Percentiles rank a stretch among this genome's conserved stretches.
phyloP scores from a whole-genome alignment of 179 eudicot genomes.

The Carnegiea gigantea region DNA sequence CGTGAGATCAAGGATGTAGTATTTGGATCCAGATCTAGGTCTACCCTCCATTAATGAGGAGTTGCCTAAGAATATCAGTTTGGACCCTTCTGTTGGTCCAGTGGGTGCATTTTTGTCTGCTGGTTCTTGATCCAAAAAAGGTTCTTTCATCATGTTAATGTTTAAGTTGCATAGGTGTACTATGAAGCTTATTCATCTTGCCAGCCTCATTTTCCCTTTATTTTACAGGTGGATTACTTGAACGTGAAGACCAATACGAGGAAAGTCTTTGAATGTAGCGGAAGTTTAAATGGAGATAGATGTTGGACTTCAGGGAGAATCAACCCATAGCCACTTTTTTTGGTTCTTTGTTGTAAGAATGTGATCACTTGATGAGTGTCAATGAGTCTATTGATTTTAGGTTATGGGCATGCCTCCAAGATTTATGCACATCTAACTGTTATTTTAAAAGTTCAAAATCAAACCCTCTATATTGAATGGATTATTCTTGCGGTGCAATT shows the following conservation, averaged over 20 bases:
- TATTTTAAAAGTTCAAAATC: too few relatives aligned
- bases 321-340: slow-evolving; percentile 41
- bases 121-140: slow-evolving; percentile 80
- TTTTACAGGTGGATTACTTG: slow-evolving; percentile 75
- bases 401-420: not conserved
- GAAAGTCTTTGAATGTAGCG: slow-evolving; percentile 37
- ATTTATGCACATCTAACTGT: slow-evolving; percentile 16
- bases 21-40: slow-evolving; percentile 79
- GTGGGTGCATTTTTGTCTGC: slow-evolving; percentile 66
- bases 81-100: slow-evolving; percentile 76
- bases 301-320: slow-evolving; percentile 49
- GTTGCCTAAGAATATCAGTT: slow-evolving; percentile 31
- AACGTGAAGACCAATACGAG: slow-evolving; percentile 72
- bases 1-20: slow-evolving; percentile 70
- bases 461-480: not conserved
- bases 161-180: not conserved
- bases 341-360: slow-evolving; percentile 13
- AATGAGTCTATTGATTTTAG: slow-evolving; percentile 1
- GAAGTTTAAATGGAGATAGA: slow-evolving; percentile 43
- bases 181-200: slow-evolving; percentile 4
- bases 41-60: slow-evolving; percentile 55
- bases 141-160: slow-evolving; percentile 29
- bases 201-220: slow-evolving; percentile 18
- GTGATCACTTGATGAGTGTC: not conserved
- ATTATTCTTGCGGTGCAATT: not conserved